Conservation (phyloP, 371 early-diverging fungal species). For the Rhizopus stolonifer region DNA sequence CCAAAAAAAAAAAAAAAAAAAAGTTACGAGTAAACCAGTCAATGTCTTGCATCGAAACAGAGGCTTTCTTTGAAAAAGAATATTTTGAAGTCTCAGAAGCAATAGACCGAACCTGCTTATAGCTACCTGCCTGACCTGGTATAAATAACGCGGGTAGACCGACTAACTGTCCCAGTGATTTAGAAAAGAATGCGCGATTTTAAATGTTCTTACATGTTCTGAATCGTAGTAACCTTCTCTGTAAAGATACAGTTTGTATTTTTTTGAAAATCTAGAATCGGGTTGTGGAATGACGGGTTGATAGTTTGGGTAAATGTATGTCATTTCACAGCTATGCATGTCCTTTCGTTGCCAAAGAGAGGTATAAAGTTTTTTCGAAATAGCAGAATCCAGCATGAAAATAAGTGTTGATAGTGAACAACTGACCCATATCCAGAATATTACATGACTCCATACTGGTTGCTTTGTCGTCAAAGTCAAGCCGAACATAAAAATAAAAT, state of each 20-base stretch:
- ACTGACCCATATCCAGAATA: neutral
- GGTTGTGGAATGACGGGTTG: constrained; percentile 50
- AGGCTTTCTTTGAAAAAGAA: constrained; percentile 33
- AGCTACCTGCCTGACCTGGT: constrained; percentile 91
- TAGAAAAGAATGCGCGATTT: neutral
- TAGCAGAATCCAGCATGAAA: constrained; percentile 6
- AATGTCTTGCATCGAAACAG: constrained; percentile 33
- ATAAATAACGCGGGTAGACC: constrained; percentile 89
- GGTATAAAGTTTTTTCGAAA: neutral
- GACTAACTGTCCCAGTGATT: constrained; percentile 18
- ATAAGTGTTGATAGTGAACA: neutral
- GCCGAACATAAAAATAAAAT: constrained; percentile 4
- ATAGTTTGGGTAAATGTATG: constrained; percentile 78
- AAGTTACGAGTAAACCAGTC: constrained; percentile 80
- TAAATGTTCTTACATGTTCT: constrained; percentile 16
- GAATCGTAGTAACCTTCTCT: constrained; percentile 57
- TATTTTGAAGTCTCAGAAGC: constrained; percentile 64
- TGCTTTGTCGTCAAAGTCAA: neutral
- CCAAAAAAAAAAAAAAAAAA: neutral
- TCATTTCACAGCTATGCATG: constrained; percentile 71
- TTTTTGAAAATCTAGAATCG: constrained; percentile 55
- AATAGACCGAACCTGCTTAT: constrained; percentile 83
- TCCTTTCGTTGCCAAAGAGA: constrained; percentile 36
- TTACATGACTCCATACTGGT: neutral
- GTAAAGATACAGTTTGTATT: constrained; percentile 77